Base-by-base conservation (phyloP, 2,329 filamentous ascomycete species). In the Rhytidhysteron rufulum region DNA sequence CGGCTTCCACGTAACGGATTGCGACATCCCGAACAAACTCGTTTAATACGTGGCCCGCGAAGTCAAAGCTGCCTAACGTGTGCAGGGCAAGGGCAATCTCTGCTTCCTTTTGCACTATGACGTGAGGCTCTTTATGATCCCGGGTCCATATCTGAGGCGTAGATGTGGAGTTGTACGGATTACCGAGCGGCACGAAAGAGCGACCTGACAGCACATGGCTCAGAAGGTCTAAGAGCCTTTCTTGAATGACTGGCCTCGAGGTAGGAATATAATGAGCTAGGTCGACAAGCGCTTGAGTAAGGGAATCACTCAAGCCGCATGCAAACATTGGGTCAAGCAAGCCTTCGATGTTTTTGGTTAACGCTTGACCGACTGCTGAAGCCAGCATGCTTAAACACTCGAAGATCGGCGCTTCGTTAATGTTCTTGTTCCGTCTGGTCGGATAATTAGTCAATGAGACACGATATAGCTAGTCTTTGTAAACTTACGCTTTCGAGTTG, bases 251-350 rank as follows among this genome's bases (percentile, higher is more conserved):
- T 2, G 86, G 79, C 60, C 95, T 93, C 42, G 96, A 88, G 0
- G 94, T 89, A 0, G 91, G 93, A 34, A 98, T 96, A 61, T 98
- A 97, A 60, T 97, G 95, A 20, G 93, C 93, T 87, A 98, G 96
- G 58, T 98, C 94, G 17, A 97, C 90, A 39, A 98, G 74, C 3
- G 94, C 94, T 62, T 97, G 90, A 0, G 91, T 96, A 18, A 98
- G 77, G 51, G 94, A 93, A 41, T 91, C 86, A 27, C 89, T 96
- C 38, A 98, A 75, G 35, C 95, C 93, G 61, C 93, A 98, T 13
- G 88, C 90, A 66, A 98, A 98, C 43, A 98, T 96, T 9, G 94
- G 90, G 53, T 96, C 91, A 8, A 98, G 77, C 20, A 98, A 72
- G 10, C 90, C 87, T 61, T 96, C 90, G 82, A 98, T 96, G 62